Conservation (phyloP, 2,329 filamentous ascomycete species). For the Trichoderma sp. region DNA sequence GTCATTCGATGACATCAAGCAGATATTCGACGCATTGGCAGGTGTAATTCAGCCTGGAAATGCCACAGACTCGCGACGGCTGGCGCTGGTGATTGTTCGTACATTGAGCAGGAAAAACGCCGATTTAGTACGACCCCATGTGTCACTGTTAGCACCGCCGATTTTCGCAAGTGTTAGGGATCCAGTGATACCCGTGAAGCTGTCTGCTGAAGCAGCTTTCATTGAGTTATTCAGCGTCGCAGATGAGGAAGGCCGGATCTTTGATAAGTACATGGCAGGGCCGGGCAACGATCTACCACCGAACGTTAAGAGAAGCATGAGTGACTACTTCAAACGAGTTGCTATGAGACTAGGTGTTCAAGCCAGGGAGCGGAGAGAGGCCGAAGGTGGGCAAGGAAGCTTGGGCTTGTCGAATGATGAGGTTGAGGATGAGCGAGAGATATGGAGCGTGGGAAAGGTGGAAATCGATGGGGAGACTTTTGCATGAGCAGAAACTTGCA, state of each 20-base stretch:
- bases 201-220: slow-evolving; percentile 92
- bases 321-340: slow-evolving; percentile 95
- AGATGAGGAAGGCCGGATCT: slow-evolving; percentile 79
- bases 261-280: slow-evolving; percentile 83
- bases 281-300: slow-evolving; percentile 63
- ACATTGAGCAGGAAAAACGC: slow-evolving; percentile 78
- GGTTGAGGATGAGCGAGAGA: slow-evolving; percentile 87
- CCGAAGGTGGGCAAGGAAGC: slow-evolving; percentile 84
- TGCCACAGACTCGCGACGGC: slow-evolving; percentile 76
- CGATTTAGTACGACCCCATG: slow-evolving; percentile 77
- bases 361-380: slow-evolving; percentile 82
- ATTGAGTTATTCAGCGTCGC: slow-evolving; percentile 86
- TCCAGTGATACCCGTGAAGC: slow-evolving; percentile 87
- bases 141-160: slow-evolving; percentile 73
- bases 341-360: slow-evolving; percentile 80
- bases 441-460: slow-evolving; percentile 91
- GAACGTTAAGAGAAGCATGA: slow-evolving; percentile 81
- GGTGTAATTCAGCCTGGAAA: slow-evolving; percentile 72
- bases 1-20: slow-evolving; percentile 72
- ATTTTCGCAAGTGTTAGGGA: slow-evolving; percentile 91
- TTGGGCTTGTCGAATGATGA: slow-evolving; percentile 87
- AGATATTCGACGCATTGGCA: slow-evolving; percentile 75
- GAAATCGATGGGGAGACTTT: slow-evolving; percentile 67
- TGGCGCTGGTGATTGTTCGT: slow-evolving; percentile 82
- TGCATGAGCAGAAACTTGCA: not conserved